Base-by-base conservation (phyloP, 177 flowering plant species). In the Vitis hybrid region DNA sequence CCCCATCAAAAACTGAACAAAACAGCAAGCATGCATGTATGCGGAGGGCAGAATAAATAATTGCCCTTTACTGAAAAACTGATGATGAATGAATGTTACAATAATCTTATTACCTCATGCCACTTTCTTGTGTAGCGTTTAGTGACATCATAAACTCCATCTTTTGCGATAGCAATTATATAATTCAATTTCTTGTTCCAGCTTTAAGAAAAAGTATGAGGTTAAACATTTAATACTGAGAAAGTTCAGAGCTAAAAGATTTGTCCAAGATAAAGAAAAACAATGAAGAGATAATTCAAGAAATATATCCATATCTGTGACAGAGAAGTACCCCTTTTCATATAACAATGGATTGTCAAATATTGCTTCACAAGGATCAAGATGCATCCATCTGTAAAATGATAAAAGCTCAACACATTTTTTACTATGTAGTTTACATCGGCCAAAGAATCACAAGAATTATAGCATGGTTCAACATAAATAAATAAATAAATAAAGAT, bases 71-170 rank as follows among this genome's bases (percentile, higher is more conserved):
- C 15, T 54, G 60, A 34, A 54, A 26, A 39, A 59, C 20, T 7
- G 15, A 50, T 19, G n/a, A 11, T 49, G 10, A 10, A 49, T 8
- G n/a, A 5, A 45, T 11, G 10, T 14, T 4, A 19, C 22, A 10
- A 59, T 3, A 11, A 10, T 13, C 26, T 12, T 13, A 64, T 63
- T 83, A 95, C 99, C 94, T 95, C 98, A 73, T 79, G 91, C 99
- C 99, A 95, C 73, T 91, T 93, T 81, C 86, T 88, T 72, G 99
- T 95, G 80, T 95, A 95, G 54, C 98, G 99, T 73, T 89, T 91
- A 39, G 99, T 90, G 73, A 93, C 98, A 84, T 95, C 99, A 82
- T 77, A 78, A 50, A 91, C 90, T 66, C 99, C 98, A 85, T 93
- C 97, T 83, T 81, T 90, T 61, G 91, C 82, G 63, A 95, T 73